phyloP scores from a whole-genome alignment of 805 yeast genomes.

The Saccharomycopsis sp. region DNA sequence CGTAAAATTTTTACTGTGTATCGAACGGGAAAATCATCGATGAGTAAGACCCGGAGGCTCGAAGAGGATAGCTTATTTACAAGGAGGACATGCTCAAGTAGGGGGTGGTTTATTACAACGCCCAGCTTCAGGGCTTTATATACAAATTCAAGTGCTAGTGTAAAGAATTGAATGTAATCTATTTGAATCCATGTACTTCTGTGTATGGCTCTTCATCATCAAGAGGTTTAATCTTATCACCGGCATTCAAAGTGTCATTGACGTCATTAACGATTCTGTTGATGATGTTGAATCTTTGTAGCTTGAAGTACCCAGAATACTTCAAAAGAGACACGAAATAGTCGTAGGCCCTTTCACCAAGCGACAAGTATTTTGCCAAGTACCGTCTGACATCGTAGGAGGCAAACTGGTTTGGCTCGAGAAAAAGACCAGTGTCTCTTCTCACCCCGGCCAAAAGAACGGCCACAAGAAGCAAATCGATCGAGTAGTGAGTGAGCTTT shows the following conservation, averaged over 20 bases:
- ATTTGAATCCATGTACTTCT: not conserved
- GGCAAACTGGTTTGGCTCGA: conserved; percentile 25
- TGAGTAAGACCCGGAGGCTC: too few species aligned
- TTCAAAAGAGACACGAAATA: conserved; percentile 39
- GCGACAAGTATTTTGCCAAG: conserved; percentile 44
- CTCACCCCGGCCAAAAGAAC: conserved; percentile 82
- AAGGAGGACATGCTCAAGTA: too few species aligned
- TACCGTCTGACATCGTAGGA: conserved; percentile 36
- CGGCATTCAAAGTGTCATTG: conserved; percentile 25
- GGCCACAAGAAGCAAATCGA: conserved; percentile 74
- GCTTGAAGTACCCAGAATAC: conserved; percentile 45
- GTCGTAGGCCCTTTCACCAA: conserved; percentile 59
- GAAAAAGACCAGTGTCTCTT: conserved; percentile 69
- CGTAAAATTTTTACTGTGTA: not conserved
- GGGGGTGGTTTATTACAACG: too few species aligned
- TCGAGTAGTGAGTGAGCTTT: conserved; percentile 58
- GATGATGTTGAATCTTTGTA: conserved; percentile 29
- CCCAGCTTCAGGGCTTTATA: too few species aligned
- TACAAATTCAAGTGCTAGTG: too few species aligned
- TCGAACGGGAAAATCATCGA: too few species aligned
- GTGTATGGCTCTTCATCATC: conserved; percentile 4
- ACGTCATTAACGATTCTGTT: conserved; percentile 28
- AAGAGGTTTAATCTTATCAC: conserved; percentile 5
- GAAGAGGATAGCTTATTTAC: too few species aligned
- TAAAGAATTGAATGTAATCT: too few species aligned